Base-by-base conservation (phyloP, 352 stramenopile genomes). In the Phytophthora chlamydospora region DNA sequence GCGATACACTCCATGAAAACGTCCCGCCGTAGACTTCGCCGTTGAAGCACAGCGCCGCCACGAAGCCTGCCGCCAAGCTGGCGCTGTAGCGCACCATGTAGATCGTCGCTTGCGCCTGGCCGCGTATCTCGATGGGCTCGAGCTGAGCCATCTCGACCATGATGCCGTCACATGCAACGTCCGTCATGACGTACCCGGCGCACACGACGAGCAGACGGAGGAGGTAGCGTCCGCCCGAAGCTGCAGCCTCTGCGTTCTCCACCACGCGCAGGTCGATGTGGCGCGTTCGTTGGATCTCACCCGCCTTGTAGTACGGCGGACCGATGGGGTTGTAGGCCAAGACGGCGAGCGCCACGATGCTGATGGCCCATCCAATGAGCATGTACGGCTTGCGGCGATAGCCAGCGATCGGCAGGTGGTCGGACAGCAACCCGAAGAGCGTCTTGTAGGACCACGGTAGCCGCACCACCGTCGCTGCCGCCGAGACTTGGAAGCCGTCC, bases 91-190 rank as follows among this genome's bases (percentile, higher is more conserved):
- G 76, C 17, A 85, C 66, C 13, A 88, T 85, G 67, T 90, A 90
- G 32, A 88, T 88, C 12, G 77, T 85, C 29, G 83, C 72, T 59
- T 90, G 83, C 1, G 78, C 66, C 40, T 59, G 78, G 36, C 83
- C 83, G 46, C 83, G 80, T 19, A 78, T 62, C 19, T 87, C 77
- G 8, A 89, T 80, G 14, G 81, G 77, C 40, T 92, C 80, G 39
- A 85, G 73, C 58, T 90, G 83, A 19, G 83, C 80, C 34, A 88
- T 73, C 34, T 89, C 81, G 46, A 90, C 79, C 71, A 92, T 85
- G 45, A 90, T 67, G 3, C 76, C 81, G 42, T 92, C 81, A 24
- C 74, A 85, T 2, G 78, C 76, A 14, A 90, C 79, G 45, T 88
- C 83, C 2, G 80, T 78, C 50, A 90, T 88, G 24, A 90, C 80